A percentile compares a stretch with the other conserved stretches of the same genome.
Conservation (phyloP, 2,329 filamentous ascomycete genomes). For the Dactylellina parvicollis region DNA sequence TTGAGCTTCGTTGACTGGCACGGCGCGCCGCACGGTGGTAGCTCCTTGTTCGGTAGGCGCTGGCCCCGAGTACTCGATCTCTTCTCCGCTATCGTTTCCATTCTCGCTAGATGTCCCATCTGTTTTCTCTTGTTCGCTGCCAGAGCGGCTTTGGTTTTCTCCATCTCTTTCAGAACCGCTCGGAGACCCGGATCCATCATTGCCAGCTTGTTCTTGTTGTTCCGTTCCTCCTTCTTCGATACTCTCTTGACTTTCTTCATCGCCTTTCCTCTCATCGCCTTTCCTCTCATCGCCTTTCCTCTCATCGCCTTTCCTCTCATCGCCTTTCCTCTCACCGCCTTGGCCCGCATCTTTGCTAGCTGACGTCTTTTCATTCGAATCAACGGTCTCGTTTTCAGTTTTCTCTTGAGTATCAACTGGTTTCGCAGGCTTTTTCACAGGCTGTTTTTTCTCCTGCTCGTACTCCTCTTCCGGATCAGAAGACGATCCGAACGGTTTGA, state of each 20-base stretch:
- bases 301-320: not conserved
- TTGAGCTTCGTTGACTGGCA: too few relatives aligned
- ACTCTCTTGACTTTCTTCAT: not conserved
- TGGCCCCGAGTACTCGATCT: too few relatives aligned
- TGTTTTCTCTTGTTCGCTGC: too few relatives aligned
- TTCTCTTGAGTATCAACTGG: not conserved
- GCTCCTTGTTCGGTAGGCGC: too few relatives aligned
- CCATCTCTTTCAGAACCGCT: too few relatives aligned
- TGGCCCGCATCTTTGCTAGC: not conserved
- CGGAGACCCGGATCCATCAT: too few relatives aligned
- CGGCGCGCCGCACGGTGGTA: too few relatives aligned
- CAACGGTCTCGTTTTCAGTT: not conserved
- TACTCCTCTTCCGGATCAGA: conserved; percentile 20
- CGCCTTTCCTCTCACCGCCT: not conserved
- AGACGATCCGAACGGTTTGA: conserved; percentile 6
- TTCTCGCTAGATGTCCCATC: too few relatives aligned
- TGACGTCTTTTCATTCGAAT: not conserved
- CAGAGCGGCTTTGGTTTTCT: too few relatives aligned
- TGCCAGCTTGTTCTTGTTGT: not conserved
- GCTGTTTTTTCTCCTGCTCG: conserved; percentile 4
- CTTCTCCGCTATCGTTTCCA: too few relatives aligned
- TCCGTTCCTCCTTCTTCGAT: not conserved
- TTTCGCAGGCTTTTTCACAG: conserved; percentile 3
- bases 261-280: not conserved
- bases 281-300: not conserved